phyloP scores from a whole-genome alignment of 257 asterid species.

The Primulina huaijiensis region DNA sequence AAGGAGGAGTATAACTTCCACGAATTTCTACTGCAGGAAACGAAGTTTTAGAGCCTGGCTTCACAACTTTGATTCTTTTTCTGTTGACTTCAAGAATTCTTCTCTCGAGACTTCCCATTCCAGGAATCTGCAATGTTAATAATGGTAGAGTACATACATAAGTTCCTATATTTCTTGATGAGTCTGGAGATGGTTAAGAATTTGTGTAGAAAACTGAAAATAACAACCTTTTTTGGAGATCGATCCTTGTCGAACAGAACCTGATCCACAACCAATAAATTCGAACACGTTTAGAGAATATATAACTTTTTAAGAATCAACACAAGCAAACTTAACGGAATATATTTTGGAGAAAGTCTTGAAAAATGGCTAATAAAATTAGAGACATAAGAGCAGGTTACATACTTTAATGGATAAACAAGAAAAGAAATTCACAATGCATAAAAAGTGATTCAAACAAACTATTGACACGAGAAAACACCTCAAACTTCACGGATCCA shows the following conservation, averaged over 20 bases:
- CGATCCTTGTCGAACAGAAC: slow-evolving; percentile 85
- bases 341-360: neutral
- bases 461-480: slow-evolving; percentile 24
- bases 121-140: slow-evolving; percentile 59
- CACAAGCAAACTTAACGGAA: neutral
- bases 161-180: slow-evolving; percentile 13
- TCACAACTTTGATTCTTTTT: slow-evolving; percentile 82
- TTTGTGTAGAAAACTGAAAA: slow-evolving; percentile 14
- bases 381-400: neutral
- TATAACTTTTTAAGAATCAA: slow-evolving; percentile 12
- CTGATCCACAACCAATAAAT: slow-evolving; percentile 39
- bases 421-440: neutral
- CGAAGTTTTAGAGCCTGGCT: slow-evolving; percentile 94
- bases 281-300: slow-evolving; percentile 15
- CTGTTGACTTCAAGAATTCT: slow-evolving; percentile 82
- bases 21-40: slow-evolving; percentile 89
- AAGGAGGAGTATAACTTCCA: slow-evolving; percentile 88
- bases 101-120: slow-evolving; percentile 76
- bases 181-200: slow-evolving; percentile 7
- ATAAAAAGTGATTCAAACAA: neutral
- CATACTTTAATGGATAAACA: neutral
- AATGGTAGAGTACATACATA: slow-evolving; percentile 2
- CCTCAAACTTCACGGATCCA: slow-evolving; percentile 94
- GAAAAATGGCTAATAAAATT: neutral
- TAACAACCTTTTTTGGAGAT: slow-evolving; percentile 68